phyloP scores from a whole-genome alignment of 2,329 filamentous ascomycete genomes.

The Cladobotryum protrusum region DNA sequence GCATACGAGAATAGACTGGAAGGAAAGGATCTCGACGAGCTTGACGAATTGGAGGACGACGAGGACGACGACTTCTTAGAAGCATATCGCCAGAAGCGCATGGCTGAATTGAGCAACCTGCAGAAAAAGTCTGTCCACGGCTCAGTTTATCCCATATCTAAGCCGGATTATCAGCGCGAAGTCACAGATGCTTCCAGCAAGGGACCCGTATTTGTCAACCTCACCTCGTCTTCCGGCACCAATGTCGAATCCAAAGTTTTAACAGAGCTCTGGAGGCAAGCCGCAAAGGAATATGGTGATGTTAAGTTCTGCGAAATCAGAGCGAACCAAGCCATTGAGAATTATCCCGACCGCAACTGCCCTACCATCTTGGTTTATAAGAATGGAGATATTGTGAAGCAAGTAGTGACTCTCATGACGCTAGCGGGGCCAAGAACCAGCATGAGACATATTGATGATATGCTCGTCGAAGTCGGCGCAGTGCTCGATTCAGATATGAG shows the following conservation, averaged over 20 bases:
- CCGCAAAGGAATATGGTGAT: conserved; percentile 81
- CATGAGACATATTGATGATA: conserved; percentile 69
- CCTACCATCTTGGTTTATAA: conserved; percentile 90
- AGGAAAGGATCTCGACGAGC: conserved; percentile 88
- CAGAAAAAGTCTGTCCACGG: conserved; percentile 76
- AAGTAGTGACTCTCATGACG: conserved; percentile 82
- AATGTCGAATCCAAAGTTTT: conserved; percentile 83
- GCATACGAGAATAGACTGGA: conserved; percentile 91
- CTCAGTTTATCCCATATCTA: conserved; percentile 87
- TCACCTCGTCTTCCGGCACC: conserved; percentile 69
- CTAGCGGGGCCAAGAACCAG: conserved; percentile 66
- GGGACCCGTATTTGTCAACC: conserved; percentile 65
- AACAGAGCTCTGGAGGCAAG: conserved; percentile 77
- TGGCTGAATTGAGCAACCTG: conserved; percentile 72
- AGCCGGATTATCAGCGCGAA: conserved; percentile 85
- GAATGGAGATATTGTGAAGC: conserved; percentile 85
- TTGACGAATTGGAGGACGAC: conserved; percentile 88
- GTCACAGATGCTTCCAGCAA: conserved; percentile 84
- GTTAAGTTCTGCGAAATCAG: conserved; percentile 97
- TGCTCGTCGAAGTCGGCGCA: conserved; percentile 78
- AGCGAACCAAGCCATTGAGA: conserved; percentile 88
- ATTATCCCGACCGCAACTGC: conserved; percentile 90
- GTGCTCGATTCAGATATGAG: conserved; percentile 73
- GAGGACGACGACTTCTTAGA: conserved; percentile 92
- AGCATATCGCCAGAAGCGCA: conserved; percentile 78